phyloP scores from a whole-genome alignment of 441 rosid species.

The Flueggea neowawraea region DNA sequence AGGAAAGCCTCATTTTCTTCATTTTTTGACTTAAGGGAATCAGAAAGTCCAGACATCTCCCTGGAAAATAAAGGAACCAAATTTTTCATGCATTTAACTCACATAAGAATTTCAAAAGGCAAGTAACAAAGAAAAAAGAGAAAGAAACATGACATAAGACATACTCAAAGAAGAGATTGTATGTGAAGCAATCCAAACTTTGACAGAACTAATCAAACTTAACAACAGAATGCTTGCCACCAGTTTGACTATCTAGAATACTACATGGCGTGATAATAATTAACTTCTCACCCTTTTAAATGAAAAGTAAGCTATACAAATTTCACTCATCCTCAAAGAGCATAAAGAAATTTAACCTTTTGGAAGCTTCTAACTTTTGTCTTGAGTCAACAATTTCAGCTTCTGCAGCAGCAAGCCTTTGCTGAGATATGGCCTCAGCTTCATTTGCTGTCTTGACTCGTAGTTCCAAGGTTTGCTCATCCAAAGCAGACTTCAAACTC shows the following conservation, averaged over 20 bases:
- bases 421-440: conserved; percentile 97
- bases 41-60: conserved; percentile 55
- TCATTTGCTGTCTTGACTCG: conserved; percentile 96
- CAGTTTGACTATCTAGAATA: background rate
- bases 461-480: conserved; percentile 83
- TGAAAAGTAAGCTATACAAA: too few relatives aligned
- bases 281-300: too few relatives aligned
- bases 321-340: too few relatives aligned
- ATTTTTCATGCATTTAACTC: conserved; percentile 6
- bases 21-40: conserved; percentile 70
- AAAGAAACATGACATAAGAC: background rate
- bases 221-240: background rate
- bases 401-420: conserved; percentile 93
- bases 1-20: conserved; percentile 93
- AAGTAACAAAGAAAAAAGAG: background rate
- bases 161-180: background rate
- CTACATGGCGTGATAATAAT: too few relatives aligned
- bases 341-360: conserved; percentile 47
- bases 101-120: background rate
- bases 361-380: conserved; percentile 77
- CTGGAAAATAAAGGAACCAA: conserved; percentile 43
- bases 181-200: too few relatives aligned
- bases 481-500: conserved; percentile 76
- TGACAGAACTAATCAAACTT: too few relatives aligned
- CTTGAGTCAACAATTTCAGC: conserved; percentile 96